These are phyloP conservation scores for Comarum palustre DNA, from an alignment of 306 rosid species.

Conservation along the genomic window DNA sequence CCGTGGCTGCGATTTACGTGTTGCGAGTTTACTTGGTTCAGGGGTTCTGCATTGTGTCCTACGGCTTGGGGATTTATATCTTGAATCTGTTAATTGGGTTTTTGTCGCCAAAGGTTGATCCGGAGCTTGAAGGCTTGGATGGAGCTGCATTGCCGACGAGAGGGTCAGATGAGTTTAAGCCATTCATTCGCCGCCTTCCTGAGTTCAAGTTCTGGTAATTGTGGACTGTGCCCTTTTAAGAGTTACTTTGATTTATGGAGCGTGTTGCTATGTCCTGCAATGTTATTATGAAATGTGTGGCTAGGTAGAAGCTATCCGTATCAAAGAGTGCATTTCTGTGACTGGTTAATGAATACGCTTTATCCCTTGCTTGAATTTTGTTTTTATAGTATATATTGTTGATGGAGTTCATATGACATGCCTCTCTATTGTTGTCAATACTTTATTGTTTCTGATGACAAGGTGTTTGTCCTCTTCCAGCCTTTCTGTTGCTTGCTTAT, in stretches of 20 bases:
- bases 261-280: too few relatives aligned
- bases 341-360: background rate
- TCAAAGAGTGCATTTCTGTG: too few relatives aligned
- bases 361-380: background rate
- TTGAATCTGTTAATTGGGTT: slow-evolving; percentile 67
- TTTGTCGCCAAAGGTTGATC: slow-evolving; percentile 65
- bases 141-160: slow-evolving; percentile 64
- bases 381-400: background rate
- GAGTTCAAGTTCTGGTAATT: slow-evolving; percentile 75
- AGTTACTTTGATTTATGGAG: background rate
- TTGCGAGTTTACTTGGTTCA: slow-evolving; percentile 54
- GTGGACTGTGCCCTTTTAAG: slow-evolving; percentile 3
- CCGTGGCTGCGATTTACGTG: slow-evolving; percentile 38
- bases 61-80: slow-evolving; percentile 59
- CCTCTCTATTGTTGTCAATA: background rate
- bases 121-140: slow-evolving; percentile 55
- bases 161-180: slow-evolving; percentile 66
- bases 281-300: too few relatives aligned
- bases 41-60: slow-evolving; percentile 61
- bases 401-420: background rate
- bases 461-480: background rate
- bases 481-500: background rate
- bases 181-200: slow-evolving; percentile 70
- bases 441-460: background rate
- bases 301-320: too few relatives aligned